Percentiles rank a stretch among this genome's conserved stretches.
These are phyloP conservation scores for Trametes versicolor DNA, from an alignment of 1,284 basidiomycete genomes.

Conservation along the genomic window DNA sequence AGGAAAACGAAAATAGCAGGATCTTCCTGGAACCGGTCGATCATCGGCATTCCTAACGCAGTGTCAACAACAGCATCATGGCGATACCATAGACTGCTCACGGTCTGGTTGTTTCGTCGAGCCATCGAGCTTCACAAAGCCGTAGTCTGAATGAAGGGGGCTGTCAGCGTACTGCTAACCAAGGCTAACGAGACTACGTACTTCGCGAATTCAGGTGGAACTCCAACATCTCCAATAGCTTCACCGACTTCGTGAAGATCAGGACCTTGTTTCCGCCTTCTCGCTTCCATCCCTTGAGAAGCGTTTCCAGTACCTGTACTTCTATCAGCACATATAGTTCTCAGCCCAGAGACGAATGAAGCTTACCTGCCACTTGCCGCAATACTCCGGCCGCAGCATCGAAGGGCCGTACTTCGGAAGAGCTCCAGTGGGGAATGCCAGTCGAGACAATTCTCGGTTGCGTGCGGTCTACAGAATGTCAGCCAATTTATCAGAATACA, in stretches of 20 bases:
- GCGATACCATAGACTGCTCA: conserved; percentile 46
- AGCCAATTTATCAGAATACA: not conserved
- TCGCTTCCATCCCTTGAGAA: conserved; percentile 73
- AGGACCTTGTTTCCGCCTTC: conserved; percentile 79
- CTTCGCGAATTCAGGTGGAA: conserved; percentile 69
- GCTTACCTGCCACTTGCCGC: conserved; percentile 87
- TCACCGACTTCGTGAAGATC: conserved; percentile 88
- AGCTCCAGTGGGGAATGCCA: conserved; percentile 63
- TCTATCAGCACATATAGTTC: not conserved
- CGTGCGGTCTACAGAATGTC: conserved; percentile 54
- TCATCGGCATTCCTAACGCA: conserved; percentile 76
- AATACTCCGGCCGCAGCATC: conserved; percentile 69
- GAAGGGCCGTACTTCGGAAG: conserved; percentile 70
- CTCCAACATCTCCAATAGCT: conserved; percentile 82
- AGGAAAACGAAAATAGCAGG: conserved; percentile 79
- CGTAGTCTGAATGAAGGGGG: conserved; percentile 54
- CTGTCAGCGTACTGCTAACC: not conserved
- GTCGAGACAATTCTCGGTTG: conserved; percentile 65
- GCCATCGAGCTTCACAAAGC: conserved; percentile 80
- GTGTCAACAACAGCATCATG: not conserved
- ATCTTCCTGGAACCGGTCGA: conserved; percentile 85
- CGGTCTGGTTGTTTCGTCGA: conserved; percentile 70
- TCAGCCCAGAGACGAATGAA: not conserved
- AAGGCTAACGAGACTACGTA: conserved; percentile 39
- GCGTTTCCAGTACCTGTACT: conserved; percentile 67